Conservation (phyloP, 2,329 filamentous ascomycete species). For the Ophiocordyceps robertsii region DNA sequence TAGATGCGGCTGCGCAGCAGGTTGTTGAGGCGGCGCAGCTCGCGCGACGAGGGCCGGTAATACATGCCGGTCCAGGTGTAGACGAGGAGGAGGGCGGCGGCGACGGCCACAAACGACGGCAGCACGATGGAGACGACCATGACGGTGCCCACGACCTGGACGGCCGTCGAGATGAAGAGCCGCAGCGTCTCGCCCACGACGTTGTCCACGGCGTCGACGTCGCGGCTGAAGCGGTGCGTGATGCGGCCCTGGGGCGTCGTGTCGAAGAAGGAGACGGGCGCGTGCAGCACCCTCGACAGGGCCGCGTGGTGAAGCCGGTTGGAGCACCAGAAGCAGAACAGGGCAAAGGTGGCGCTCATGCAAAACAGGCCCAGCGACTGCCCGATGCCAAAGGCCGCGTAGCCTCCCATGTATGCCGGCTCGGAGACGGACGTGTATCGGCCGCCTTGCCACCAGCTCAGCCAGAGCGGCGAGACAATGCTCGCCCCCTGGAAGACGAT, state of each 20-base stretch:
- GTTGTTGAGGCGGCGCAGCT: constrained; percentile 88
- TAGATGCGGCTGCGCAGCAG: constrained; percentile 80
- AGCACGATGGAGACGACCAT: constrained; percentile 56
- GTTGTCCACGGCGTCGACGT: constrained; percentile 96
- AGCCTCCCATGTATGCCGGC: constrained; percentile 68
- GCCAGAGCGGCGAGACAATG: constrained; percentile 79
- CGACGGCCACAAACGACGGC: constrained; percentile 40
- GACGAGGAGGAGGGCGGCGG: constrained; percentile 26
- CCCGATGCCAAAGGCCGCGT: constrained; percentile 54
- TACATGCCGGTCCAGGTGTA: constrained; percentile 77
- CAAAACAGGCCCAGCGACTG: constrained; percentile 67
- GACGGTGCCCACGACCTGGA: constrained; percentile 77
- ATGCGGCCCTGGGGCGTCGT: constrained; percentile 91
- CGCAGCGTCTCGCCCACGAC: constrained; percentile 77
- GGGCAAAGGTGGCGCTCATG: constrained; percentile 67
- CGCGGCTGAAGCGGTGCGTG: constrained; percentile 89
- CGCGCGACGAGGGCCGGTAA: constrained; percentile 80
- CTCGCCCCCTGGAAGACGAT: constrained; percentile 63
- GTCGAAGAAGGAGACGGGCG: constrained; percentile 84
- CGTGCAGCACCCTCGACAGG: constrained; percentile 58
- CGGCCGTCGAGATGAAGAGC: constrained; percentile 75
- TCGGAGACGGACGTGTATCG: too few species aligned
- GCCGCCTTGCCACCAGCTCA: constrained; percentile 19
- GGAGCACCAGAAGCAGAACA: constrained; percentile 69
- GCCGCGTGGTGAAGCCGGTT: constrained; percentile 71